Conservation (phyloP, 192 early-diverging fungal species). For the Backusella liffmaniae region DNA sequence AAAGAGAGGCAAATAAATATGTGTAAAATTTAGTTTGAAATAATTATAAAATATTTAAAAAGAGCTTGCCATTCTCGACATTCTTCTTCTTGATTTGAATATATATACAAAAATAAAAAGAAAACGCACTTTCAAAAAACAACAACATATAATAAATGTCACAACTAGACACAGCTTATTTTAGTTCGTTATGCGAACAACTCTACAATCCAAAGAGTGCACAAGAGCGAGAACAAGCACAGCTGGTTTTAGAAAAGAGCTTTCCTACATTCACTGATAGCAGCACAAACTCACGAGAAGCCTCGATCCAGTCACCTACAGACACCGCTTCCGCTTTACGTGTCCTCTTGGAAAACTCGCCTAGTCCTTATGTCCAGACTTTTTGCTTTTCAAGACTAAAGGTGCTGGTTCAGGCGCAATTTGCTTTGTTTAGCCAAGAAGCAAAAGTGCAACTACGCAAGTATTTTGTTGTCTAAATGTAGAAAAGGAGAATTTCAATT, state of each 20-base stretch:
- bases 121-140: not conserved
- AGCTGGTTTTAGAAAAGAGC: conserved; percentile 68
- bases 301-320: conserved; percentile 48
- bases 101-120: not conserved
- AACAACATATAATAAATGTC: conserved; percentile 11
- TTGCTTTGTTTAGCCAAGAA: conserved; percentile 29
- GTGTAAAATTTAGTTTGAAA: not conserved
- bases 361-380: conserved; percentile 68
- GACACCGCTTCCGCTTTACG: conserved; percentile 60
- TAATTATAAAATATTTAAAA: not conserved
- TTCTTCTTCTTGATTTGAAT: not conserved
- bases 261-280: conserved; percentile 83
- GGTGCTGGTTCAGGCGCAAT: conserved; percentile 49
- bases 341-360: conserved; percentile 56
- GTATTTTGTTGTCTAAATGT: not conserved
- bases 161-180: conserved; percentile 29
- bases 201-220: conserved; percentile 59
- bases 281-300: conserved; percentile 22
- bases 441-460: conserved; percentile 32
- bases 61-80: not conserved
- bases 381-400: conserved; percentile 61
- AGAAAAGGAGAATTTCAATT: not conserved
- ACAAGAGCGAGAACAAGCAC: conserved; percentile 62
- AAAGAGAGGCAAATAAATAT: not conserved
- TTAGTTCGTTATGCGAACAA: conserved; percentile 53